These are phyloP conservation scores for Lecanicillium sp. DNA, from an alignment of 2,329 filamentous ascomycete genomes.

Conservation along the genomic window DNA sequence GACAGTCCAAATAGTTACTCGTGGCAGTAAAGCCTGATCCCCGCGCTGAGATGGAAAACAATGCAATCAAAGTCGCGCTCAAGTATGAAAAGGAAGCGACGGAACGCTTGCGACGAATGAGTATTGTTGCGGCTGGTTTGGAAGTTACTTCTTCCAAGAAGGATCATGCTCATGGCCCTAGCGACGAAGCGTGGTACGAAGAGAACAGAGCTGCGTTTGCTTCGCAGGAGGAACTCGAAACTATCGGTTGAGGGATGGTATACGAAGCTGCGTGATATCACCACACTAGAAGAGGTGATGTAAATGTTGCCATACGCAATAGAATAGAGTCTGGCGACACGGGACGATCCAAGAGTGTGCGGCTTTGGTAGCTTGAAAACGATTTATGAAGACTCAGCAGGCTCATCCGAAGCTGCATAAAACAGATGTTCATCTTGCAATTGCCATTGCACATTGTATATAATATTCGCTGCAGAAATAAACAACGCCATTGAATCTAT, in stretches of 20 bases:
- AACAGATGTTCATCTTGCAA: no score
- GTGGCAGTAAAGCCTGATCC: constrained; percentile 61
- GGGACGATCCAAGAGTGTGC: no score
- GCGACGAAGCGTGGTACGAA: constrained; percentile 27
- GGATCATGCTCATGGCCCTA: constrained; percentile 3
- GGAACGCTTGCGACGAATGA: constrained; percentile 70
- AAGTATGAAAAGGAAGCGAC: constrained; percentile 69
- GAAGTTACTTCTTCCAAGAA: constrained; percentile 43
- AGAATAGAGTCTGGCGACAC: no score
- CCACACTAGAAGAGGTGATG: no score
- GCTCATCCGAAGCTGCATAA: no score
- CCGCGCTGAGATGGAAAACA: constrained; percentile 61
- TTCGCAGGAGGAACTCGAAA: constrained; percentile 2
- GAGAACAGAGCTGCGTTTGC: constrained; percentile 12
- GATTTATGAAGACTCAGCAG: no score
- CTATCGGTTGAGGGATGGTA: not conserved
- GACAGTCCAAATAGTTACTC: constrained; percentile 46
- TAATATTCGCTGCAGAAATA: no score
- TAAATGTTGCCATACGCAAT: no score
- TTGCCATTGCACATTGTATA: no score
- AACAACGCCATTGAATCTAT: no score
- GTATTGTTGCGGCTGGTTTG: constrained; percentile 65
- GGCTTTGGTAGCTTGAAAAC: no score
- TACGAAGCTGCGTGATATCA: no score
- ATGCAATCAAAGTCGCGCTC: constrained; percentile 59